phyloP scores from a whole-genome alignment of 2,329 filamentous ascomycete genomes.

The Hysterium pulicare region DNA sequence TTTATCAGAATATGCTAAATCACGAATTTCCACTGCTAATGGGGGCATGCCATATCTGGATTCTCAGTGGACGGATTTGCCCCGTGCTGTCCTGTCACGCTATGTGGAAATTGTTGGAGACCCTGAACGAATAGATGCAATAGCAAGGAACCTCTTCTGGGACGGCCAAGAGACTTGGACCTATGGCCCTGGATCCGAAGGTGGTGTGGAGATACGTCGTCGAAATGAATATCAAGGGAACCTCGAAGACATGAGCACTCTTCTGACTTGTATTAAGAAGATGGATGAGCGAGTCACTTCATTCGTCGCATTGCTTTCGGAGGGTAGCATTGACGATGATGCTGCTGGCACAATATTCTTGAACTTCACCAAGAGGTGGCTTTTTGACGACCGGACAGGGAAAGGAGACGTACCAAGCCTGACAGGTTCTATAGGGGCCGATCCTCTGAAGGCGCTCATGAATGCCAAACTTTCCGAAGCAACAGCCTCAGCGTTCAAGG shows the following conservation, averaged over 20 bases:
- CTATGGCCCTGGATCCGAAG: conserved; percentile 47
- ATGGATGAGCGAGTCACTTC: conserved; percentile 24
- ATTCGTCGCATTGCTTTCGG: conserved; percentile 39
- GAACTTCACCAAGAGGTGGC: conserved; percentile 57
- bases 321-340: conserved; percentile 54
- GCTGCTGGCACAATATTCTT: conserved; percentile 59
- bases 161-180: conserved; percentile 54
- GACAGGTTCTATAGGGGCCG: conserved; percentile 30
- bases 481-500: conserved; percentile 61
- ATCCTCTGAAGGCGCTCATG: conserved; percentile 50
- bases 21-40: conserved; percentile 15
- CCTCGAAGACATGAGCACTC: conserved; percentile 65
- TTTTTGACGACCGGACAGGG: conserved; percentile 29
- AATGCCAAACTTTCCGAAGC: conserved; percentile 63
- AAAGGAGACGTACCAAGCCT: conserved; percentile 12
- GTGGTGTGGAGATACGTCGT: conserved; percentile 52
- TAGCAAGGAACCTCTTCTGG: conserved; percentile 57
- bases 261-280: conserved; percentile 59
- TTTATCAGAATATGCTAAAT: conserved; percentile 52
- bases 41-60: conserved; percentile 9
- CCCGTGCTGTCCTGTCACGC: conserved; percentile 26
- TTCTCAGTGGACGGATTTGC: conserved; percentile 22
- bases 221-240: conserved; percentile 76
- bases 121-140: conserved; percentile 45
- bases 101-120: conserved; percentile 58